Percentiles rank a stretch among this genome's conserved stretches.
Evolutionary conservation across 176 grass and related monocot species (phyloP).

Genomic region (Lolium perenne): DNA sequence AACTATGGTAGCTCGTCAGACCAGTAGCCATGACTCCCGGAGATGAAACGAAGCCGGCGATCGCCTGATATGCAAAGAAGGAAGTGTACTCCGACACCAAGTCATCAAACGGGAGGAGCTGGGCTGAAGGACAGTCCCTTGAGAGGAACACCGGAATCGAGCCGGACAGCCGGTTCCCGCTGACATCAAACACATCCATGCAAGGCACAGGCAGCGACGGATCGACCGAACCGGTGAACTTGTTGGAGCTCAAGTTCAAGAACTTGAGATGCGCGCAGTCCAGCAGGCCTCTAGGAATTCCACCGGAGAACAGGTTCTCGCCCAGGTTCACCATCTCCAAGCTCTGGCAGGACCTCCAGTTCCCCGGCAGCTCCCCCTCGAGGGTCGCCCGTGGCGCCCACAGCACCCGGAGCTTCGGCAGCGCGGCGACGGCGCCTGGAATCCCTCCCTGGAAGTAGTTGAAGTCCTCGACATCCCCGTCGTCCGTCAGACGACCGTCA

Average conservation of each 20-base stretch:
- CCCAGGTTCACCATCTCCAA: constrained; percentile 92
- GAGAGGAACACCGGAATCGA: constrained; percentile 58
- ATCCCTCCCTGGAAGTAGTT: constrained; percentile 93
- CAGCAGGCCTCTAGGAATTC: constrained; percentile 62
- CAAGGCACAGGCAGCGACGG: constrained; percentile 72
- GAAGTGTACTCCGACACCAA: constrained; percentile 66
- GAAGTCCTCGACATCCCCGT: constrained; percentile 67
- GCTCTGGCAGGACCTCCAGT: constrained; percentile 76
- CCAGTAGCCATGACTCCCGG: constrained; percentile 2
- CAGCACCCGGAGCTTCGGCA: constrained; percentile 84
- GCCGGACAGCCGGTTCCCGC: constrained; percentile 79
- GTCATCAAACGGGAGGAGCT: constrained; percentile 52
- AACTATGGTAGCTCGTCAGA: constrained; percentile 83
- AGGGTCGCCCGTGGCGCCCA: constrained; percentile 89
- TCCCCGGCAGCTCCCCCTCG: constrained; percentile 66
- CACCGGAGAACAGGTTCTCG: constrained; percentile 76
- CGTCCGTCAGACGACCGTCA: constrained; percentile 22
- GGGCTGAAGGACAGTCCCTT: constrained; percentile 55
- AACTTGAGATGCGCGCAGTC: constrained; percentile 76
- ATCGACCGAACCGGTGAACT: constrained; percentile 66
- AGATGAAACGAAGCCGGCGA: constrained; percentile 47
- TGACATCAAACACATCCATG: constrained; percentile 94
- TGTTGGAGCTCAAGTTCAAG: constrained; percentile 87
- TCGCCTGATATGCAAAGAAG: constrained; percentile 54
- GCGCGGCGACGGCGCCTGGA: constrained; percentile 43